Evolutionary conservation across 2,329 filamentous ascomycete genomes (phyloP), one percentile per base, ranked within the genome.

Genomic region (Aspergillus fijiensis): DNA sequence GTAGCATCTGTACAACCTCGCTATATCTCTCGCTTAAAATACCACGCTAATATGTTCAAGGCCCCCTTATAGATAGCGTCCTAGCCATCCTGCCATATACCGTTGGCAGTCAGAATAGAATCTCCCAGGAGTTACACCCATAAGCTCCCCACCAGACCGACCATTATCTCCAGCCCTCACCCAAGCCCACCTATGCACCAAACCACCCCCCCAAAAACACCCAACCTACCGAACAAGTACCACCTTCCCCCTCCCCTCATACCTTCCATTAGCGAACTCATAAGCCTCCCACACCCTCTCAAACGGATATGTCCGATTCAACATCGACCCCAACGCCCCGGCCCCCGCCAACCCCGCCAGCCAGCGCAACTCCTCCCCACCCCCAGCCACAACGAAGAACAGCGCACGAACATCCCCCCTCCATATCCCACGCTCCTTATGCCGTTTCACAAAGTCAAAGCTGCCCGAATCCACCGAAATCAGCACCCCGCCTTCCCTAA

Each of bases 391-490:
- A 49, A 65, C 58, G 16, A 65, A 65, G 2, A 63, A 63, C 10
- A 51, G 49, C 3, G 61, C 61, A 2, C 57, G 52, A 5, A 73
- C 58, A 1, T 55, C 53, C 21, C 64, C 58, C 49, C 62, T 68
- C 1, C n/a, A 29, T 4, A 70, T n/a, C 3, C 63, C 65, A 3
- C 48, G 49, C 50, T 63, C 61, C 25, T 45, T 19, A 59, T 73
- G 69, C 52, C 66, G 63, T 12, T 61, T 50, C 10, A 72, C 65
- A 61, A 74, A 73, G 33, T 69, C 52, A 47, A 61, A 73, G 35
- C 69, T 72, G 25, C 62, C 60, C 16, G 69, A 70, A 60, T 73
- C 70, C n/a, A 73, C 67, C 7, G 70, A 67, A 10, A 72, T 58
- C 7, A 74, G 50, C n/a, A 21, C 25, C 16, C 70, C 70, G 1